Conservation (phyloP, 1,284 basidiomycete species). For the Coriolopsis trogii region DNA sequence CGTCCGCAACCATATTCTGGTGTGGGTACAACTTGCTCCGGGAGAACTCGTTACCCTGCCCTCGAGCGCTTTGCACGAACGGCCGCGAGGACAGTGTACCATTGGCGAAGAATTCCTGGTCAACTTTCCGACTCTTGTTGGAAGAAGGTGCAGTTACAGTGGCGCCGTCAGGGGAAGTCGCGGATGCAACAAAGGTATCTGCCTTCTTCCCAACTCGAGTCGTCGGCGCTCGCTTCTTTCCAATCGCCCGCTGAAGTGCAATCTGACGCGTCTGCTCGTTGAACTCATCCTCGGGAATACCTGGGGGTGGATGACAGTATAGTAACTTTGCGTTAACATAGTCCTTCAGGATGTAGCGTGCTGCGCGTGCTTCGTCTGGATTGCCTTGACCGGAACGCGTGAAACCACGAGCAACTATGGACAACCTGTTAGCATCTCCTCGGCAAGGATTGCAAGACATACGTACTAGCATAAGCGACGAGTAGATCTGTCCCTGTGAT, state of each 20-base stretch:
- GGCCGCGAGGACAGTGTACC: constrained; percentile 57
- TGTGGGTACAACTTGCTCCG: constrained; percentile 75
- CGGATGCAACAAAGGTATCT: constrained; percentile 70
- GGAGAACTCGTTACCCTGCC: constrained; percentile 62
- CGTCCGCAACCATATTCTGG: constrained; percentile 76
- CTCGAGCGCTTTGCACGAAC: constrained; percentile 64
- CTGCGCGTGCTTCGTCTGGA: constrained; percentile 94
- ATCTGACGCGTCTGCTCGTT: constrained; percentile 75
- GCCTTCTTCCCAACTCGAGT: constrained; percentile 84
- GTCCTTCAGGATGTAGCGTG: constrained; percentile 95
- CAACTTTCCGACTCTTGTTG: constrained; percentile 68
- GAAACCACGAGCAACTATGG: constrained; percentile 88
- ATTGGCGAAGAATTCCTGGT: constrained; percentile 83
- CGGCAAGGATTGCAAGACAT: background rate
- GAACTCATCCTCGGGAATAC: constrained; percentile 70
- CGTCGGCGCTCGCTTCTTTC: constrained; percentile 84
- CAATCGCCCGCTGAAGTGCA: constrained; percentile 58
- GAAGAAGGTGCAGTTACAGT: constrained; percentile 28
- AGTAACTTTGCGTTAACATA: constrained; percentile 95
- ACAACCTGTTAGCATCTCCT: constrained; percentile 13
- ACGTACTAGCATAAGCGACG: constrained; percentile 88
- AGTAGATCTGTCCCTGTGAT: constrained; percentile 86
- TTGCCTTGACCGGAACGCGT: constrained; percentile 95
- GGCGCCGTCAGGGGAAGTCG: constrained; percentile 34
- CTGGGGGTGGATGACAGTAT: constrained; percentile 88